Conservation (phyloP, 1,139 yeast genomes). For the Hyphopichia fennica region DNA sequence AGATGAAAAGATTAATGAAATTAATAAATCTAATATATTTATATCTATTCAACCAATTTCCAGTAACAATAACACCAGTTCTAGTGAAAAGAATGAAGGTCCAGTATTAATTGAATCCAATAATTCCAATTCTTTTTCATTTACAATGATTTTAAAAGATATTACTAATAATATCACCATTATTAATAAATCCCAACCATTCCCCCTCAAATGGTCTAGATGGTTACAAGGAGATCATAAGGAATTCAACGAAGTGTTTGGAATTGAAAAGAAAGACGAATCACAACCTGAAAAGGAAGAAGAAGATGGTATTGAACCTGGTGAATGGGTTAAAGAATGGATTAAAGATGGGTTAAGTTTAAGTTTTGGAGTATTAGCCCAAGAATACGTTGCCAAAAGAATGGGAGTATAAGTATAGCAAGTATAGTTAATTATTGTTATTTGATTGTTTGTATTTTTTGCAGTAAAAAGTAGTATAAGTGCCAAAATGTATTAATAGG, state of each 20-base stretch:
- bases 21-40: slow-evolving; percentile 65
- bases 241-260: slow-evolving; percentile 23
- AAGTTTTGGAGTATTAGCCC: slow-evolving; percentile 84
- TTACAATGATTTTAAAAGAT: slow-evolving; percentile 74
- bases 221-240: slow-evolving; percentile 67
- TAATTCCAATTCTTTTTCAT: slow-evolving; percentile 47
- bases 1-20: slow-evolving; percentile 20
- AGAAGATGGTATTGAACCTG: slow-evolving; percentile 70
- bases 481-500: too few relatives aligned
- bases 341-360: slow-evolving; percentile 77
- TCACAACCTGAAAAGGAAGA: slow-evolving; percentile 5
- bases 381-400: slow-evolving; percentile 83
- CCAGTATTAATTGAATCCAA: slow-evolving; percentile 42
- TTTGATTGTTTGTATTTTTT: too few relatives aligned
- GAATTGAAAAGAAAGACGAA: slow-evolving; percentile 8
- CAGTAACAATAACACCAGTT: slow-evolving; percentile 15
- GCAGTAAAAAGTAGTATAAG: too few relatives aligned
- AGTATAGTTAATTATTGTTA: too few relatives aligned
- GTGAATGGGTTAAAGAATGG: slow-evolving; percentile 97
- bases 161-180: slow-evolving; percentile 73
- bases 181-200: slow-evolving; percentile 79
- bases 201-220: slow-evolving; percentile 85
- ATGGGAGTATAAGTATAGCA: slow-evolving; percentile 65
- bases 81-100: slow-evolving; percentile 25
- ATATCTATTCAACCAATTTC: slow-evolving; percentile 74